Evolutionary conservation across 192 early-diverging fungal species (phyloP).

Genomic region (Gonapodya sp.): DNA sequence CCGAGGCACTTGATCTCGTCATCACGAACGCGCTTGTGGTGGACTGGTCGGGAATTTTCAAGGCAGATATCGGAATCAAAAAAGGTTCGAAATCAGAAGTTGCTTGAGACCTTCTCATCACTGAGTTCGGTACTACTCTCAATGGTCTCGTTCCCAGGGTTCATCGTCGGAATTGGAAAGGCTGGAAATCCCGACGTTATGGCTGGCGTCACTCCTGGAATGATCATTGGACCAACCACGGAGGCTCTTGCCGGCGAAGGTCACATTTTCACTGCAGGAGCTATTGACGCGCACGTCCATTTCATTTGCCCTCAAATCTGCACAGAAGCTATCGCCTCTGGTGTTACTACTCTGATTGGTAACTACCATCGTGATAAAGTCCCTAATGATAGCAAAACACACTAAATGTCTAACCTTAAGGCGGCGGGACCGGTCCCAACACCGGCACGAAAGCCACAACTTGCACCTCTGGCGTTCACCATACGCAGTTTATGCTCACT

Average conservation of each 20-base stretch:
- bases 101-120: conserved; percentile 90
- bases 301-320: conserved; percentile 89
- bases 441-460: conserved; percentile 95
- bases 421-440: conserved; percentile 91
- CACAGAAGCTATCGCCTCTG: conserved; percentile 46
- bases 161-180: conserved; percentile 90
- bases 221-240: conserved; percentile 80
- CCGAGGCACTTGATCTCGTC: conserved; percentile 79
- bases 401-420: conserved; percentile 30
- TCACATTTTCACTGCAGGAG: conserved; percentile 85
- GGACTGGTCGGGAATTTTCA: conserved; percentile 91
- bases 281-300: conserved; percentile 89
- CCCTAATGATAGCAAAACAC: background rate
- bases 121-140: conserved; percentile 80
- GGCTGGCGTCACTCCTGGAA: conserved; percentile 79
- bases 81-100: conserved; percentile 78
- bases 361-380: background rate
- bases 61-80: conserved; percentile 94
- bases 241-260: conserved; percentile 90
- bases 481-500: conserved; percentile 83
- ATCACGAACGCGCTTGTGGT: conserved; percentile 90
- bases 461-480: conserved; percentile 75
- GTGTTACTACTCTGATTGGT: background rate
- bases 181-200: conserved; percentile 97
- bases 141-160: conserved; percentile 68